Conservation (phyloP, 148 eudicot genomes). For the Diospyros lotus region DNA sequence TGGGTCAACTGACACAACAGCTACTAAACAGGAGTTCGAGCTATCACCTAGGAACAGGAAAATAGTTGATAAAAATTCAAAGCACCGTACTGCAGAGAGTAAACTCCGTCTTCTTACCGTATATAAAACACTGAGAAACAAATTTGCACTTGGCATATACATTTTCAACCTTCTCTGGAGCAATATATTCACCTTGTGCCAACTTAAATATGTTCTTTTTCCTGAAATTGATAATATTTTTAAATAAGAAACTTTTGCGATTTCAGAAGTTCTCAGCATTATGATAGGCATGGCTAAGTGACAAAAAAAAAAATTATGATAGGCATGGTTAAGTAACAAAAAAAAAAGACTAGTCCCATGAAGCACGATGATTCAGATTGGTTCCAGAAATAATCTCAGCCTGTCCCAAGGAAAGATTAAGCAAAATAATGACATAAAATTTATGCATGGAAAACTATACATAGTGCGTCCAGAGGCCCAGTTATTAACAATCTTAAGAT, state of each 20-base stretch:
- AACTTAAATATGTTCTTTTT: constrained; percentile 95
- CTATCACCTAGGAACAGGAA: constrained; percentile 37
- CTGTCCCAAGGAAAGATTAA: background rate
- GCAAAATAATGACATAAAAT: background rate
- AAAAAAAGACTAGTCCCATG: too few relatives aligned
- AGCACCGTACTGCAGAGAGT: background rate
- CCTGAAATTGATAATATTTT: constrained; percentile 29
- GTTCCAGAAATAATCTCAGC: background rate
- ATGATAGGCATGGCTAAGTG: background rate
- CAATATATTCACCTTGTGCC: constrained; percentile 90
- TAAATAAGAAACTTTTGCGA: background rate
- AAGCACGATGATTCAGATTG: background rate
- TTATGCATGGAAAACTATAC: background rate
- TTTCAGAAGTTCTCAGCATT: background rate
- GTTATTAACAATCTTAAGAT: background rate
- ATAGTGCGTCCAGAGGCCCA: background rate
- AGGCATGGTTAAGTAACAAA: too few relatives aligned
- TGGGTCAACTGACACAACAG: constrained; percentile 42
- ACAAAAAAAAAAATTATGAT: too few relatives aligned
- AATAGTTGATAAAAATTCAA: background rate
- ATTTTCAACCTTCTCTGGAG: constrained; percentile 93
- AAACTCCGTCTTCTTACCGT: constrained; percentile 41
- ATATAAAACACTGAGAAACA: constrained; percentile 72
- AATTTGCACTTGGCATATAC: constrained; percentile 87
- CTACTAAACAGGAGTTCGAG: constrained; percentile 45